These are phyloP conservation scores for Ustilago vetiveriae DNA, from an alignment of 1,284 basidiomycete species.

Conservation along the genomic window DNA sequence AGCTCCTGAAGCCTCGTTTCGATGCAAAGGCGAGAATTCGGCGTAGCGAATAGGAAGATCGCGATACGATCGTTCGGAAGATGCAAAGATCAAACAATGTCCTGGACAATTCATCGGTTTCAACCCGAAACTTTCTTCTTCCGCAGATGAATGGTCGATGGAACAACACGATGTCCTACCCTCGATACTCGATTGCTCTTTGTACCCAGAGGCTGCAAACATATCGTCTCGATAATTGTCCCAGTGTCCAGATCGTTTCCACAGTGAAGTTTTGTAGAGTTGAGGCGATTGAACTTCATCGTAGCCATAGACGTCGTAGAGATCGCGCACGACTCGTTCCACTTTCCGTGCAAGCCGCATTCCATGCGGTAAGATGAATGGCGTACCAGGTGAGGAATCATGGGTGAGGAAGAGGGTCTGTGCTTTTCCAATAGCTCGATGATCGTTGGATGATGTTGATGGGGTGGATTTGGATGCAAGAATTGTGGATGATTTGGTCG, in stretches of 20 bases:
- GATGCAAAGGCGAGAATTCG: constrained; percentile 63
- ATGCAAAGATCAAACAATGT: constrained; percentile 61
- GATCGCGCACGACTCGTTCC: constrained; percentile 63
- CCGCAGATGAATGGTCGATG: constrained; percentile 10
- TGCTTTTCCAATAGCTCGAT: constrained; percentile 52
- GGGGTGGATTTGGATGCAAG: neutral
- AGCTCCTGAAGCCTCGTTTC: constrained; percentile 62
- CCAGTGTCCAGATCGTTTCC: constrained; percentile 65
- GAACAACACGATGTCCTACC: constrained; percentile 32
- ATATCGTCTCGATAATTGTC: constrained; percentile 67
- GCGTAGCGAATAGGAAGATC: constrained; percentile 63
- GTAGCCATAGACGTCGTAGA: constrained; percentile 64
- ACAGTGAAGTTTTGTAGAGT: constrained; percentile 59
- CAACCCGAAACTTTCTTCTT: constrained; percentile 55
- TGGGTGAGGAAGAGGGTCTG: constrained; percentile 64
- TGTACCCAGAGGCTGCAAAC: constrained; percentile 64
- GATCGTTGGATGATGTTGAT: constrained; percentile 39
- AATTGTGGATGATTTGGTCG: neutral
- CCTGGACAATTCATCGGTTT: constrained; percentile 67
- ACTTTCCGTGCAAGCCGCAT: constrained; percentile 59
- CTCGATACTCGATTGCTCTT: constrained; percentile 27
- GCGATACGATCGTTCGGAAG: constrained; percentile 57
- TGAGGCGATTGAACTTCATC: constrained; percentile 65
- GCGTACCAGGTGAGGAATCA: constrained; percentile 63
- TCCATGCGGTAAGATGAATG: constrained; percentile 65